phyloP scores from a whole-genome alignment of 768 basidiomycete species.

The Chalciporus chontae region DNA sequence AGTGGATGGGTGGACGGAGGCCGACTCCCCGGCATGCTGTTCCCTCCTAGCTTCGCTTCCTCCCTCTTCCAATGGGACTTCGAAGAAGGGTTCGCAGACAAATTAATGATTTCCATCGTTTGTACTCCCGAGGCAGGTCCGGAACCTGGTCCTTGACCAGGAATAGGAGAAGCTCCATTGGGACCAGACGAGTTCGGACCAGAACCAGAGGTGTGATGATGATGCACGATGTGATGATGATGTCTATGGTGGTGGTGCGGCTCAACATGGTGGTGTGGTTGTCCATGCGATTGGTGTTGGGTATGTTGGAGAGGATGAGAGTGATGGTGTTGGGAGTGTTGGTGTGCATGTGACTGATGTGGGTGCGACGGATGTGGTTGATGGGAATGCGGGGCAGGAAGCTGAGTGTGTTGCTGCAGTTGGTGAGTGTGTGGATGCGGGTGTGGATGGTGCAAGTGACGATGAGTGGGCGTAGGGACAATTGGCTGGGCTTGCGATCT shows the following conservation, averaged over 20 bases:
- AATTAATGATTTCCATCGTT: conserved; percentile 51
- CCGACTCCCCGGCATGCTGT: conserved; percentile 31
- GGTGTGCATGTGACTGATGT: conserved; percentile 30
- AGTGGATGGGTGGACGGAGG: conserved; percentile 39
- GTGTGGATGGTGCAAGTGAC: conserved; percentile 32
- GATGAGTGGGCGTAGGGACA: conserved; percentile 24
- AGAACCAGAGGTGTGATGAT: conserved; percentile 44
- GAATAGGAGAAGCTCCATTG: conserved; percentile 29
- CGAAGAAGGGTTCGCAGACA: conserved; percentile 33
- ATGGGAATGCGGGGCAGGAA: conserved; percentile 14
- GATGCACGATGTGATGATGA: conserved; percentile 44
- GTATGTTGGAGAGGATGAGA: conserved; percentile 20
- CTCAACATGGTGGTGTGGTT: conserved; percentile 28
- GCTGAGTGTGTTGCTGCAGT: conserved; percentile 20
- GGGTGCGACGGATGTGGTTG: conserved; percentile 27
- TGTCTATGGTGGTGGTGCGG: conserved; percentile 40
- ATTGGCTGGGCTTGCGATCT: conserved; percentile 24
- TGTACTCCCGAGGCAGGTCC: conserved; percentile 37
- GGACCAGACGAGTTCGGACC: conserved; percentile 25
- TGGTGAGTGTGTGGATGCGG: conserved; percentile 35
- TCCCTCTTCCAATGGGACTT: conserved; percentile 41
- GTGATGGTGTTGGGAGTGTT: conserved; percentile 32
- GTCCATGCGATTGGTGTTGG: conserved; percentile 30
- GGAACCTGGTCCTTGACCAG: conserved; percentile 32
- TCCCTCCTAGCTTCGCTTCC: conserved; percentile 23